Evolutionary conservation across 306 rosid species (phyloP), one percentile per base, ranked within the genome.

Genomic region (Nissolia schottii): DNA sequence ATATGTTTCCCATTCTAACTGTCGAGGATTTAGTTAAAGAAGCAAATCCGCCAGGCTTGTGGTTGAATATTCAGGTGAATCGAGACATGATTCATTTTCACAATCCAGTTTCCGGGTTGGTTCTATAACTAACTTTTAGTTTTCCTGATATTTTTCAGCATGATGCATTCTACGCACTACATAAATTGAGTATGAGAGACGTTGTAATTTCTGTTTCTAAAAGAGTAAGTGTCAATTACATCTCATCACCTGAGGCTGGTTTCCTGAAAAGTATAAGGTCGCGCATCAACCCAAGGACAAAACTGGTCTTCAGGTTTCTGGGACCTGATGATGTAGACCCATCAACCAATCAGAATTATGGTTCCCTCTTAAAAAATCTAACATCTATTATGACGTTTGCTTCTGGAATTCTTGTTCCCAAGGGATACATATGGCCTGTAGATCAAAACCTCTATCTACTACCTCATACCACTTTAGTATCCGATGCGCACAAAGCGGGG

Each of bases 231-330:
- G 50, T 89, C 68, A 79, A 8, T 37, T 86, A 87, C 70, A 85
- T 94, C 81, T 94, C 97, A 77, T 91, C 98, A 13, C 92, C 97
- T 15, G 97, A 94, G 81, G 86, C 84, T 71, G 75, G 58, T 59
- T 87, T 94, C 87, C 80, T 91, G 31, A 89, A 64, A 50, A 48
- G 91, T 56, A 77, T 94, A 24, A 58, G 58, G 15, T 5, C 84
- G 50, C 71, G 71, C 60, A 13, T 94, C 58, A 79, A 78, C 43
- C 79, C 84, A 29, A 85, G 27, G 14, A 70, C 96, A 51, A 89
- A 90, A 79, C 86, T 87, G 77, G 74, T 93, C 62, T 84, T 87
- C 68, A 88, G 81, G 63, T 83, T 87, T 82, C 77, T 83, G 64
- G 69, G 53, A 19, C 22, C 24, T 48, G 66, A 72, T 82, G 80